Conservation (phyloP, 768 basidiomycete species). For the Candolleomyces efflorescens region DNA sequence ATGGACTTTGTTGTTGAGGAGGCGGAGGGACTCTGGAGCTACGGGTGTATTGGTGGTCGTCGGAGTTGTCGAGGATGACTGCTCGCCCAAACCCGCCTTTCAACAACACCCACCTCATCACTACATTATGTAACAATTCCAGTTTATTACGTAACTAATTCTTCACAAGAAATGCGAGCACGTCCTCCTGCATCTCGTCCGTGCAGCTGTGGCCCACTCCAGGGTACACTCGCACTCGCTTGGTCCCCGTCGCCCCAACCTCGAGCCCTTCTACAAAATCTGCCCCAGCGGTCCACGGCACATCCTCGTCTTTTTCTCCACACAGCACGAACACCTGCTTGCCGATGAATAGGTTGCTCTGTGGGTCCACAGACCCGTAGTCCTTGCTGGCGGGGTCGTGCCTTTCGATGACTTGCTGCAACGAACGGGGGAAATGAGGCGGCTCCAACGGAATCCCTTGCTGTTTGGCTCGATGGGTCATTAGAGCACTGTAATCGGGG, state of each 20-base stretch:
- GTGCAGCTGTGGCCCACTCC: conserved; percentile 63
- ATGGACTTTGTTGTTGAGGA: background rate
- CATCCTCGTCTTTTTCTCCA: conserved; percentile 59
- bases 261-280: conserved; percentile 53
- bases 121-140: conserved; percentile 18
- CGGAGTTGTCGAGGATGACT: background rate
- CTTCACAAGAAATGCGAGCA: conserved; percentile 30
- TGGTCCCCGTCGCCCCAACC: conserved; percentile 49
- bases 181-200: conserved; percentile 51
- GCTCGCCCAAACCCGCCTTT: conserved; percentile 11
- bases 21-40: background rate
- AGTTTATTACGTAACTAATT: conserved; percentile 14
- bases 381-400: conserved; percentile 43
- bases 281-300: conserved; percentile 58
- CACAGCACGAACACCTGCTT: conserved; percentile 74
- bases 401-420: conserved; percentile 42
- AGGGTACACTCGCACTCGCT: conserved; percentile 49
- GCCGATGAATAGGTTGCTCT: conserved; percentile 55
- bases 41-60: background rate
- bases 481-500: conserved; percentile 60
- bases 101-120: conserved; percentile 17
- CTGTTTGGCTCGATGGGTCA: conserved; percentile 49
- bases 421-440: conserved; percentile 53
- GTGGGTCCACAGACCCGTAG: conserved; percentile 29
- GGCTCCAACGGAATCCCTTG: conserved; percentile 40